These are phyloP conservation scores for Orobanche coerulescens DNA, from an alignment of 257 asterid species.

Conservation along the genomic window DNA sequence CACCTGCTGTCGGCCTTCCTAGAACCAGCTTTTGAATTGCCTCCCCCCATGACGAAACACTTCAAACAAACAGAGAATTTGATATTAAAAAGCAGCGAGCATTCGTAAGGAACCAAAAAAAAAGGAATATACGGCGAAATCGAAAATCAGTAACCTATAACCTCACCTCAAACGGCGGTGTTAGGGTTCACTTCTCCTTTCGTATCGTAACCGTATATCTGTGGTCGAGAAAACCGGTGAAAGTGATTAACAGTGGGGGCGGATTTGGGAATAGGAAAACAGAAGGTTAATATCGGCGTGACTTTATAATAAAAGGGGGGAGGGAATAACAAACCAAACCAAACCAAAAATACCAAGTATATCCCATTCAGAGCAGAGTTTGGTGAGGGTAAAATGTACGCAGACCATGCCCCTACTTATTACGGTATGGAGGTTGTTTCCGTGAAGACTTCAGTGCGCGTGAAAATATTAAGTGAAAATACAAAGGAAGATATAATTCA, in stretches of 20 bases:
- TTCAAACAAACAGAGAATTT: constrained; percentile 9
- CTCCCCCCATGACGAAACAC: constrained; percentile 47
- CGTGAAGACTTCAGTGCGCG: no score
- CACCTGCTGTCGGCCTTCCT: no score
- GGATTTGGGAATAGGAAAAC: no score
- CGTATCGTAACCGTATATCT: not conserved
- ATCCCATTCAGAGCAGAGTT: no score
- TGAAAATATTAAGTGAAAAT: no score
- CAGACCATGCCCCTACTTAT: no score
- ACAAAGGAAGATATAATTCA: no score
- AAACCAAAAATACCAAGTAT: no score
- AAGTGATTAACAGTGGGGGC: constrained; percentile 5
- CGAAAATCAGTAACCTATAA: not conserved
- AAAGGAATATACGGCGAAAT: not conserved
- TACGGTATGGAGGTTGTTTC: no score
- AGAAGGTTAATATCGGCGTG: constrained; percentile 14
- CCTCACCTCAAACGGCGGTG: constrained; percentile 22
- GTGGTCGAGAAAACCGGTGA: constrained; percentile 9
- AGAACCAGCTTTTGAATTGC: no score
- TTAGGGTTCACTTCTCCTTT: constrained; percentile 18
- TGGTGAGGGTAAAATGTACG: no score
- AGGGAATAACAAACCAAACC: no score
- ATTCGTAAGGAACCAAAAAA: not conserved
- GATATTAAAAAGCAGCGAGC: not conserved
- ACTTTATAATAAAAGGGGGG: constrained; percentile 1